These are phyloP conservation scores for Ophiostoma populinum DNA, from an alignment of 2,329 filamentous ascomycete species.

Conservation along the genomic window DNA sequence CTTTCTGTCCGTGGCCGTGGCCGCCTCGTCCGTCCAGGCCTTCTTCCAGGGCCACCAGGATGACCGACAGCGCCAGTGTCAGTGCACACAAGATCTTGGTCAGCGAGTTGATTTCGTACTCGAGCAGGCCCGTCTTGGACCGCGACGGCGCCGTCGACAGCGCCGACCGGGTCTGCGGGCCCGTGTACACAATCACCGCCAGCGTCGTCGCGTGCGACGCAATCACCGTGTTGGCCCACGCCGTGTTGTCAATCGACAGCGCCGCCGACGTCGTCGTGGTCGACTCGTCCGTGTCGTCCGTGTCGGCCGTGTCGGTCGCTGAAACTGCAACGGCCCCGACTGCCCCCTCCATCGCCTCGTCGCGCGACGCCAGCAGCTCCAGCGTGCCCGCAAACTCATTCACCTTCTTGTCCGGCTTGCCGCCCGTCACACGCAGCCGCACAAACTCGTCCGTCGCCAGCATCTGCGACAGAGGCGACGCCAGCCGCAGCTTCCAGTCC, in stretches of 20 bases:
- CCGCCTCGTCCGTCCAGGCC: constrained; percentile 26
- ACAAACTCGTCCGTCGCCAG: constrained; percentile 56
- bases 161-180: constrained; percentile 81
- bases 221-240: constrained; percentile 95
- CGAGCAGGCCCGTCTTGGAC: constrained; percentile 83
- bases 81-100: constrained; percentile 91
- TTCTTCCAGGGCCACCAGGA: constrained; percentile 78
- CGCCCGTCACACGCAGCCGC: constrained; percentile 55
- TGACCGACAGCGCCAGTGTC: constrained; percentile 69
- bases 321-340: neutral
- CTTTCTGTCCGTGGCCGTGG: constrained; percentile 30
- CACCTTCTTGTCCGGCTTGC: constrained; percentile 82
- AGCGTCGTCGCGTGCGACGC: constrained; percentile 81
- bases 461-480: constrained; percentile 71
- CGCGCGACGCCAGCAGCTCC: constrained; percentile 45
- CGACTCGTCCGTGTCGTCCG: constrained; percentile 1
- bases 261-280: constrained; percentile 30
- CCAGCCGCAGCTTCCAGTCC: constrained; percentile 90
- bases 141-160: constrained; percentile 82
- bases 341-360: constrained; percentile 22
- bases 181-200: constrained; percentile 86
- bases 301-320: neutral
- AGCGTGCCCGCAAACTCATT: constrained; percentile 91
- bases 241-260: constrained; percentile 88
- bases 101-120: constrained; percentile 91